Evolutionary conservation across 208 protist genomes (phyloP).

Genomic region (Trypanosomatidae sp.): DNA sequence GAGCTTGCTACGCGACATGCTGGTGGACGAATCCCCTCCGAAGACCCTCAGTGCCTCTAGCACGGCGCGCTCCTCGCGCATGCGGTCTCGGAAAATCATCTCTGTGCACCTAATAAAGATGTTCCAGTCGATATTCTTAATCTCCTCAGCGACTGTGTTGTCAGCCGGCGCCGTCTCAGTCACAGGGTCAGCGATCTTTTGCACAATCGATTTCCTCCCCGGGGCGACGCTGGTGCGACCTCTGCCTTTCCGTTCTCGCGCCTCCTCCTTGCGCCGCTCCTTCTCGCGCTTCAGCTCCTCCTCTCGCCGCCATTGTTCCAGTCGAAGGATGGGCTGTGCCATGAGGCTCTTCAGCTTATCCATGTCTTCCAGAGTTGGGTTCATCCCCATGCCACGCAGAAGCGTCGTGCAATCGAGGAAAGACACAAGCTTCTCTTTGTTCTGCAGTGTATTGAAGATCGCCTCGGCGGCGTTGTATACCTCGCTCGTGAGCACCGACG

Average conservation of each 20-base stretch:
- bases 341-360: conserved; percentile 75
- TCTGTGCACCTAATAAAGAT: conserved; percentile 90
- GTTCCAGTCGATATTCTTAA: conserved; percentile 94
- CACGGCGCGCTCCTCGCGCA: conserved; percentile 66
- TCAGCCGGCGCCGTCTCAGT: conserved; percentile 48
- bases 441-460: conserved; percentile 81
- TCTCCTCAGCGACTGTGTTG: conserved; percentile 76
- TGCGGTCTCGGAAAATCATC: conserved; percentile 77
- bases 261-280: conserved; percentile 77
- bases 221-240: conserved; percentile 11
- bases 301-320: conserved; percentile 86
- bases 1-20: conserved; percentile 54
- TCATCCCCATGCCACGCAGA: conserved; percentile 92
- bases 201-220: conserved; percentile 40
- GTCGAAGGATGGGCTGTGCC: conserved; percentile 67
- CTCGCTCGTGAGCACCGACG: conserved; percentile 88
- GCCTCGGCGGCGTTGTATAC: conserved; percentile 86
- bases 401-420: conserved; percentile 90
- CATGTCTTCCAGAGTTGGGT: conserved; percentile 83
- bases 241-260: conserved; percentile 49
- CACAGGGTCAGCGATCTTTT: conserved; percentile 29
- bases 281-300: conserved; percentile 82
- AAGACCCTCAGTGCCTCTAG: conserved; percentile 64
- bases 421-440: conserved; percentile 88
- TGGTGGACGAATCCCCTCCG: conserved; percentile 5